Evolutionary conservation across 768 basidiomycete species (phyloP).

Genomic region (Tricholoma matsutake): DNA sequence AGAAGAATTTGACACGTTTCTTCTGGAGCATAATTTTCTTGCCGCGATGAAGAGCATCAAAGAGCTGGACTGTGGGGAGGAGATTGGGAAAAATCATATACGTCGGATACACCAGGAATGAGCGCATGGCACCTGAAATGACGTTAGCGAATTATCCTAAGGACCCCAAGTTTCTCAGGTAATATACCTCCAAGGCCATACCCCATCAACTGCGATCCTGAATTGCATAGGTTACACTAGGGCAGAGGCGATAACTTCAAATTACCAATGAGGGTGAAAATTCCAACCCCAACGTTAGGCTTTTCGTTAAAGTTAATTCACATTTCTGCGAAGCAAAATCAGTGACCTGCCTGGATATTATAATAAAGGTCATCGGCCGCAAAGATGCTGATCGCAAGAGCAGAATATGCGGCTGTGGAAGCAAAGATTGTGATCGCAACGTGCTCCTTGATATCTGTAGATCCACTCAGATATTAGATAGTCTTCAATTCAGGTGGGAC

Average conservation of each 20-base stretch:
- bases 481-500: constrained; percentile 19
- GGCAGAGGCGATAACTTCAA: constrained; percentile 16
- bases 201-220: constrained; percentile 7
- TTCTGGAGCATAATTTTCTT: constrained; percentile 40
- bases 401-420: constrained; percentile 55
- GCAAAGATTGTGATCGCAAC: constrained; percentile 62
- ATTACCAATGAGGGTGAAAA: constrained; percentile 13
- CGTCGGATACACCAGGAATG: constrained; percentile 49
- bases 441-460: constrained; percentile 28
- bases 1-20: constrained; percentile 59
- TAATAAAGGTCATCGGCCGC: constrained; percentile 52
- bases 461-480: not conserved
- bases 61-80: constrained; percentile 39
- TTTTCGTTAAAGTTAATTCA: constrained; percentile 1
- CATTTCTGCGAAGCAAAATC: not conserved
- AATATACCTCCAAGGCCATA: constrained; percentile 6
- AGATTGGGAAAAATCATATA: constrained; percentile 40
- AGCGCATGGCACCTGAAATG: constrained; percentile 27
- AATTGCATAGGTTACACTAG: constrained; percentile 1
- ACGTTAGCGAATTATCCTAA: constrained; percentile 8
- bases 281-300: constrained; percentile 31
- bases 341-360: constrained; percentile 31
- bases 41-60: constrained; percentile 41
- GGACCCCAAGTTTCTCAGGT: not conserved
- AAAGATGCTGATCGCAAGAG: constrained; percentile 56